phyloP scores from a whole-genome alignment of 805 yeast species.

The Myxozyma mucilagina region DNA sequence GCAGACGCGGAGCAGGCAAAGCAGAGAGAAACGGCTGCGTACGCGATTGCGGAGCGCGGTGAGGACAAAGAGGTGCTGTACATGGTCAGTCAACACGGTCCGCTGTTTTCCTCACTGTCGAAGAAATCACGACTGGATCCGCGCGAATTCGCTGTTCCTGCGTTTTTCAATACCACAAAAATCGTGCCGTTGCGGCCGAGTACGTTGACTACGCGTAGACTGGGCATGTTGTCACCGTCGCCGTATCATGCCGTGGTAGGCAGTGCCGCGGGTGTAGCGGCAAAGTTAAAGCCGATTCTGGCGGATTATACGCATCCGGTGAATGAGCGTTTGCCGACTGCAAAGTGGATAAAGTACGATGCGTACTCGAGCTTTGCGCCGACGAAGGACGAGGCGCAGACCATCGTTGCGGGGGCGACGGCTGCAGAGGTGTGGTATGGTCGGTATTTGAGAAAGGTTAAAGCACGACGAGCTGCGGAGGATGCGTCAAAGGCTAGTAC shows the following conservation, averaged over 20 bases:
- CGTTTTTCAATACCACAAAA: slow-evolving; percentile 62
- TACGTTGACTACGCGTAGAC: slow-evolving; percentile 19
- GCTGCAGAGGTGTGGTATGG: slow-evolving; percentile 41
- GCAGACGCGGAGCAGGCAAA: slow-evolving; percentile 3
- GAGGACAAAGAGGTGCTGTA: slow-evolving; percentile 56
- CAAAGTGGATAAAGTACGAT: slow-evolving; percentile 62
- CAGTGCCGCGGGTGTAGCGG: slow-evolving; percentile 17
- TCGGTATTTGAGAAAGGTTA: slow-evolving; percentile 42
- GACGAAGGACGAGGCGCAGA: slow-evolving; percentile 56
- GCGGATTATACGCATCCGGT: slow-evolving; percentile 39
- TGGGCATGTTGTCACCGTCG: slow-evolving; percentile 25
- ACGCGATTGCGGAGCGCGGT: slow-evolving; percentile 24
- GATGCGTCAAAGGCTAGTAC: slow-evolving; percentile 2
- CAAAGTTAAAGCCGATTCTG: slow-evolving; percentile 23
- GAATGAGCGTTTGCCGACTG: slow-evolving; percentile 54
- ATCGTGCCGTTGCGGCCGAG: slow-evolving; percentile 53
- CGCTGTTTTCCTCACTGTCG: slow-evolving; percentile 74
- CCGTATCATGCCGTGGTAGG: slow-evolving; percentile 15
- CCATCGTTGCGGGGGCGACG: slow-evolving; percentile 49
- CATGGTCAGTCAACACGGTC: slow-evolving; percentile 62
- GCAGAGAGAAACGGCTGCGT: slow-evolving; percentile 8
- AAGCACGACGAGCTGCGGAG: slow-evolving; percentile 2
- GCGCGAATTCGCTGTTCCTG: slow-evolving; percentile 62
- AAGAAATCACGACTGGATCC: slow-evolving; percentile 73
- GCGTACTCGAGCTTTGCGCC: slow-evolving; percentile 65